A percentile compares a stretch with the other conserved stretches of the same genome.
phyloP scores from a whole-genome alignment of 139 green algal species.

The Chlamydomonas sphaeroides region DNA sequence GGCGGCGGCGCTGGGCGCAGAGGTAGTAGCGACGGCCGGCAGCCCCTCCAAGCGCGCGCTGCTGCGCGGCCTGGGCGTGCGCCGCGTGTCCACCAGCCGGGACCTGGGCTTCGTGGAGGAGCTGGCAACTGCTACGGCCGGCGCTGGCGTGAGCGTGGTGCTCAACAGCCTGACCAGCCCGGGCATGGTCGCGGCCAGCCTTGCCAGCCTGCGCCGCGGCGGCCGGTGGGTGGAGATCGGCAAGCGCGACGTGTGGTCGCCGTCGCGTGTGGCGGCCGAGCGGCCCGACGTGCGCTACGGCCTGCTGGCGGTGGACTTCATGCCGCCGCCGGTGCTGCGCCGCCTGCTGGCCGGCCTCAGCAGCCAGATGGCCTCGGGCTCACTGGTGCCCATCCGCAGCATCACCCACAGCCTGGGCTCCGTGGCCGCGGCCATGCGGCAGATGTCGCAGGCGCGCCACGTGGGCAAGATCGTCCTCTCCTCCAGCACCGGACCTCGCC shows the following conservation, averaged over 20 bases:
- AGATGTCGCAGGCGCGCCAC: conserved; percentile 78
- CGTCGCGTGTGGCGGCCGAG: conserved; percentile 70
- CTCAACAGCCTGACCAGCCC: conserved; percentile 87
- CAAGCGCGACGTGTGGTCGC: conserved; percentile 88
- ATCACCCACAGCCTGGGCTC: conserved; percentile 53
- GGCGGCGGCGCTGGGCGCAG: conserved; percentile 44
- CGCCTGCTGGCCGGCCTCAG: conserved; percentile 48
- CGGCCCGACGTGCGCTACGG: conserved; percentile 75
- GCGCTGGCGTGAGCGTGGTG: conserved; percentile 58
- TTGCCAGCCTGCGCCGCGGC: conserved; percentile 61
- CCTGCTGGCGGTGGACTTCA: conserved; percentile 88
- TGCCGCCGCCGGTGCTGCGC: conserved; percentile 64
- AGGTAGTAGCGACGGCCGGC: conserved; percentile 76
- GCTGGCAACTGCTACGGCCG: neutral
- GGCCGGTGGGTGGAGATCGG: conserved; percentile 85
- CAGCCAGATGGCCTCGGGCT: conserved; percentile 54
- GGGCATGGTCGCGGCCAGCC: conserved; percentile 79
- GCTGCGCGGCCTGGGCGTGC: conserved; percentile 64
- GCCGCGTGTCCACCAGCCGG: conserved; percentile 62
- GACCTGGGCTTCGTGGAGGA: conserved; percentile 73
- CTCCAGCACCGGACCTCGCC: too few species aligned
- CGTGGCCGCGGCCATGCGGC: conserved; percentile 47
- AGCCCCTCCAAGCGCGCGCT: conserved; percentile 74
- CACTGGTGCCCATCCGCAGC: conserved; percentile 61
- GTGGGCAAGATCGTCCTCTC: conserved; percentile 87